Base-by-base conservation (phyloP, 192 early-diverging fungal genomes). In the Chytriomyces sp. region DNA sequence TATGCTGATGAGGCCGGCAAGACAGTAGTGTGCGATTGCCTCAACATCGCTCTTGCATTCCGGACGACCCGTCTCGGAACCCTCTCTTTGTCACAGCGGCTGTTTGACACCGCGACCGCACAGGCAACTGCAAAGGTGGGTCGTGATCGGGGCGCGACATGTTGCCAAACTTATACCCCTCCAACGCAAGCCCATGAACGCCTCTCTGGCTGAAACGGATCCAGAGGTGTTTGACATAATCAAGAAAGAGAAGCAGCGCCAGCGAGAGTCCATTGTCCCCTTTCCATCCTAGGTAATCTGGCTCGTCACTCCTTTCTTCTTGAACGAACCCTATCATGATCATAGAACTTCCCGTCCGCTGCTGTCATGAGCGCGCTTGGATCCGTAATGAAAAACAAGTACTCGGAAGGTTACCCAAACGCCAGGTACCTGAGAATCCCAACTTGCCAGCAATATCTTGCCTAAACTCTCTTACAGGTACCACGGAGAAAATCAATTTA, bases 361-460 rank as follows among this genome's bases (percentile, higher is more conserved):
- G 90, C 96, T 0, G 98, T 98, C 52, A 95, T 97, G 93, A 89
- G 94, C 41, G 94, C 94, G 10, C 87, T 99, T 55, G 98, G 98
- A 25, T 97, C 95, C 8, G 89, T 96, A 38, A 94, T 99, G 91
- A 95, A 98, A 81, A 99, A 99, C 91, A 99, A 99, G 85, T 99
- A 98, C 85, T 96, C 94, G 28, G 96, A 97, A 82, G 96, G 95
- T 37, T 97, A 99, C 86, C 93, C 93, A 7, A 91, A 92, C 33
- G 94, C 95, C 26, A 91, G 95, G 78, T 86, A 79, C 64, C 49
- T 31, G 64, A 28, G 52, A n/a, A 30, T 37, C 44, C 38, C 76
- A 80, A 2, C 37, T 33, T 12, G 28, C 3, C 26, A 58, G 67
- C 25, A 33, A 64, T 6, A 49, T 37, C 12, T 41, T 39, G 8